Evolutionary conservation across 176 grass and related monocot species (phyloP), one percentile per base, ranked within the genome.

Genomic region (Themeda triandra): DNA sequence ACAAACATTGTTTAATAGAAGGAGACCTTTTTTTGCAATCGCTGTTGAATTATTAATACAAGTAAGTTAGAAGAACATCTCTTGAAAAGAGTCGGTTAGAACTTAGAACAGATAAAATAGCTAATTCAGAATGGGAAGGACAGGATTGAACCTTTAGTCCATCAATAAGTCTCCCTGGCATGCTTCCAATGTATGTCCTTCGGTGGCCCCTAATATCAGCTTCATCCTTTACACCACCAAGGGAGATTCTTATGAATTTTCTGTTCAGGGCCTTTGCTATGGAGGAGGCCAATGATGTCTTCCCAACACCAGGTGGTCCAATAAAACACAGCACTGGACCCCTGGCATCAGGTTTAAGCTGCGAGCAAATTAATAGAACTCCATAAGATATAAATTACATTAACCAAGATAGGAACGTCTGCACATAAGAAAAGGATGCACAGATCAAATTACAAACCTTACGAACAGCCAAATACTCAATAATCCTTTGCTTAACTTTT

Each of bases 141-240:
- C 18, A 67, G 24, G 30, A 69, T 76, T 28, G 62, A 86, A 99
- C 96, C 96, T 99, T 99, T 17, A 99, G 71, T 78, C 96, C 96
- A 84, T 99, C 96, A 68, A 99, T 99, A 74, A 99, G 93, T 35
- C 96, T 88, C 56, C 96, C 96, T 48, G 96, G 96, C 96, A 99
- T 99, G 79, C 96, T 99, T 79, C 96, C 96, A 86, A 99, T 92
- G 78, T 99, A 99, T 69, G 96, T 99, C 74, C 96, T 99, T 75
- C 96, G 87, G 73, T 99, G 96, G 60, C 96, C 96, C 79, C 96
- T 91, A 64, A 99, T 99, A 90, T 99, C 96, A 89, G 96, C 96
- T 83, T 99, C 96, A 79, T 99, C 96, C 77, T 96, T 99, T 41
- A 99, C 93, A 80, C 96, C 93, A 73, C 96, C 96, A 68, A 99